Evolutionary conservation across 1,139 yeast species (phyloP), one percentile per base, ranked within the genome.

Genomic region (Suhomyces maxii): DNA sequence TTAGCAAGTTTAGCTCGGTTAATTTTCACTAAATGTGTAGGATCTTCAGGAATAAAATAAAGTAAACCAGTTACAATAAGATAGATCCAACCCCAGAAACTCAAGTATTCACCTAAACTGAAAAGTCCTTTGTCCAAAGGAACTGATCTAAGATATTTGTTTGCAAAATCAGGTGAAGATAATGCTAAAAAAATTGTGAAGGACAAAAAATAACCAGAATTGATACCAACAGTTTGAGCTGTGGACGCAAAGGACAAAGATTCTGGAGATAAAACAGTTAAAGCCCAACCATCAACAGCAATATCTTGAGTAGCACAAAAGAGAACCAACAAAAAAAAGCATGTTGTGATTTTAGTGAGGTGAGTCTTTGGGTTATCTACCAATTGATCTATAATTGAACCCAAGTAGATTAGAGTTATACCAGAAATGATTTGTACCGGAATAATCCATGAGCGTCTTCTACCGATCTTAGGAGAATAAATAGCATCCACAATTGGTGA

Each of bases 281-380:
- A 71, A 0, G 98, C 98, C 99, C 99, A 93, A 7, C 99, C 99
- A 67, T 93, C 99, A 12, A 93, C 99, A 1, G 99, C 98, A 46
- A 93, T 93, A 63, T 93, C 99, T 65, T 93, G 99, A 0, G 99
- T 93, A 3, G 99, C 98, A 69, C 97, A 91, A 49, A 93, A 74
- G 49, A 93, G 81, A 37, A 93, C 93, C 49, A 95, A 69, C 18
- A 82, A 53, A 57, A 91, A 88, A 67, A 93, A 93, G 48, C 82
- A 76, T 25, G 69, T 44, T 0, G 91, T 84, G 50, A 89, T 80
- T 9, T 64, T 61, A 5, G 69, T 60, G 50, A 89, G 68, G 55
- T 86, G 80, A 14, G 69, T 58, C 37, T 79, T 74, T 0, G 95
- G 86, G 36, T 78, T 63, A 2, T 65, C 74, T 55, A 93, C 71